A percentile compares a stretch with the other conserved stretches of the same genome.
These are phyloP conservation scores for Phalaenopsis equestris DNA, from an alignment of 106 monocot species.

Conservation along the genomic window DNA sequence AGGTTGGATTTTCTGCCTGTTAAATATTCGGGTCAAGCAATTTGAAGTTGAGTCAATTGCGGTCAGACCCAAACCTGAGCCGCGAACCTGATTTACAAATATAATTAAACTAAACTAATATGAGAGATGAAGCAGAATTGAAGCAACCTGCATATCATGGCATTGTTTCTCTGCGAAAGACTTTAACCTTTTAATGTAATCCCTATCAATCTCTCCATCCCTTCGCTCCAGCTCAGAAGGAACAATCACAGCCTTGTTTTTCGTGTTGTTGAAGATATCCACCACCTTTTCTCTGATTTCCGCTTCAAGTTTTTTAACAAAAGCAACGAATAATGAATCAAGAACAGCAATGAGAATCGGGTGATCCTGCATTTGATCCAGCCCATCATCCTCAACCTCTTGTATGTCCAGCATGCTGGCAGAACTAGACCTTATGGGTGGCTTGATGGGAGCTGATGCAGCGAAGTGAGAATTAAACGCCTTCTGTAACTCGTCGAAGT, in stretches of 20 bases:
- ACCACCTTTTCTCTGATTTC: slow-evolving; percentile 73
- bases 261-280: slow-evolving; percentile 57
- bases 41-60: too few species aligned
- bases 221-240: slow-evolving; percentile 85
- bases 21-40: too few species aligned
- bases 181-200: slow-evolving; percentile 74
- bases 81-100: too few species aligned
- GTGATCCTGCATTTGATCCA: slow-evolving; percentile 38
- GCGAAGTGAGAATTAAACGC: slow-evolving; percentile 21
- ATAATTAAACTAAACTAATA: too few species aligned
- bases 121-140: neutral
- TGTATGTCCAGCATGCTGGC: slow-evolving; percentile 52
- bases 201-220: slow-evolving; percentile 58
- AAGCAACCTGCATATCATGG: slow-evolving; percentile 90
- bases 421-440: slow-evolving; percentile 48
- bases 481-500: slow-evolving; percentile 72
- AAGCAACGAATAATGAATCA: slow-evolving; percentile 49
- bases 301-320: slow-evolving; percentile 47
- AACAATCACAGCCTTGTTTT: slow-evolving; percentile 47
- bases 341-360: slow-evolving; percentile 59
- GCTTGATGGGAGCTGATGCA: slow-evolving; percentile 27
- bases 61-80: too few species aligned
- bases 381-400: slow-evolving; percentile 35
- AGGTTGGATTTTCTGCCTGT: too few species aligned
- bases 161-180: slow-evolving; percentile 86